Evolutionary conservation across 768 basidiomycete genomes (phyloP).

Genomic region (Russula ochroleuca): DNA sequence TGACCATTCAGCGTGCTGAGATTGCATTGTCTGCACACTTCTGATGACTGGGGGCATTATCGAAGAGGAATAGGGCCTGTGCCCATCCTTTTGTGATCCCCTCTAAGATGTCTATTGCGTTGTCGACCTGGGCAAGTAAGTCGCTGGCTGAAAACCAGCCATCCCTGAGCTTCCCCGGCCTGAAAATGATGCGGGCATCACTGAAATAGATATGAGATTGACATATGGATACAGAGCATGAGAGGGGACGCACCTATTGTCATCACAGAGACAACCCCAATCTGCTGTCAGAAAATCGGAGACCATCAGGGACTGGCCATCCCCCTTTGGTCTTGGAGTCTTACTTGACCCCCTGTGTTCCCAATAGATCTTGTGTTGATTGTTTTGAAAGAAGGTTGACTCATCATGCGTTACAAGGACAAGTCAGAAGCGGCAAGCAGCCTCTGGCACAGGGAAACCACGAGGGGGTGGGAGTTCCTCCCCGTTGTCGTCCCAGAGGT

Average conservation of each 20-base stretch:
- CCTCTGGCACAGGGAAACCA: no score
- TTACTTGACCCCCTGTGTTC: no score
- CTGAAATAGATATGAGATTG: background rate
- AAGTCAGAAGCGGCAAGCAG: background rate
- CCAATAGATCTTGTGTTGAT: background rate
- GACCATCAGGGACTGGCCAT: background rate
- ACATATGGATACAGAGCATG: background rate
- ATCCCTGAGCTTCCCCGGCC: background rate
- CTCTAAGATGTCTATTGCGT: background rate
- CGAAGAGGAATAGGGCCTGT: no score
- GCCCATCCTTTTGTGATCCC: background rate
- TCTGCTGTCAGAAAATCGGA: background rate
- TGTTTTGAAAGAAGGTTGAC: background rate
- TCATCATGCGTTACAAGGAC: background rate
- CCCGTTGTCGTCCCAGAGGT: no score
- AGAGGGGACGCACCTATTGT: background rate
- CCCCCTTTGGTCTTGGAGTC: background rate
- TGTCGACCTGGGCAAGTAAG: background rate
- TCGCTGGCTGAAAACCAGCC: background rate
- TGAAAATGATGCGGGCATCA: background rate
- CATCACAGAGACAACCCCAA: background rate
- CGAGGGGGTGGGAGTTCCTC: no score
- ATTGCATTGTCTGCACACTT: no score
- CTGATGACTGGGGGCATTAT: no score
- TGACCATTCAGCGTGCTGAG: no score